These are phyloP conservation scores for Torrubiella hemipterigena DNA, from an alignment of 2,329 filamentous ascomycete genomes.

Conservation along the genomic window DNA sequence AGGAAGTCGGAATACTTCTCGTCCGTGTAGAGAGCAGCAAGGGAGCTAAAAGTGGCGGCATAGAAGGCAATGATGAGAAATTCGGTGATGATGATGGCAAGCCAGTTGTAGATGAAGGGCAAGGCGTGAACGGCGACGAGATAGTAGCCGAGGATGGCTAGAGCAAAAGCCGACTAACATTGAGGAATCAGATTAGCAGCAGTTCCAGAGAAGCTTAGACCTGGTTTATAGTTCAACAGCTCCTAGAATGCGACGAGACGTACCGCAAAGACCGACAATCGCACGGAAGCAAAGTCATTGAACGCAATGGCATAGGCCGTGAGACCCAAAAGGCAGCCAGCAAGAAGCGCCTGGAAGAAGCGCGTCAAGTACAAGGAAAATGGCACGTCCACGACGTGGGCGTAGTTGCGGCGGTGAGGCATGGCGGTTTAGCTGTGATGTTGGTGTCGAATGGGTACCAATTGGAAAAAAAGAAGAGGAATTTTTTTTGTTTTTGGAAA, in stretches of 20 bases:
- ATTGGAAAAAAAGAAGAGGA: too few relatives aligned
- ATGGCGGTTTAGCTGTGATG: background rate
- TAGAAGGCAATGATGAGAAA: background rate
- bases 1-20: background rate
- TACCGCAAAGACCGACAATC: conserved; percentile 2
- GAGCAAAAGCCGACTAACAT: conserved; percentile 1
- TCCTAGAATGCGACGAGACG: too few relatives aligned
- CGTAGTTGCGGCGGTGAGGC: conserved; percentile 2
- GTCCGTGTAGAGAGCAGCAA: conserved; percentile 1
- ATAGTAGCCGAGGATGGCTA: conserved; percentile 4
- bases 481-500: too few relatives aligned
- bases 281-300: background rate
- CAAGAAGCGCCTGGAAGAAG: conserved; percentile 1
- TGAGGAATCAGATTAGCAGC: background rate
- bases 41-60: conserved; percentile 1
- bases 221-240: too few relatives aligned
- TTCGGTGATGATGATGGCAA: conserved; percentile 3
- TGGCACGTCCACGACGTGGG: conserved; percentile 2
- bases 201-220: too few relatives aligned
- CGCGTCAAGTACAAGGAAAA: conserved; percentile 3
- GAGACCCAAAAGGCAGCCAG: conserved; percentile 1
- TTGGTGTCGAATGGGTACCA: too few relatives aligned
- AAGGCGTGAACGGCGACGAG: conserved; percentile 2
- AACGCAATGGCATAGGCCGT: conserved; percentile 1
- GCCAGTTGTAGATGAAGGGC: conserved; percentile 5